A percentile compares a stretch with the other conserved stretches of the same genome.
Conservation (phyloP, 257 asterid genomes). For the Primulina eburnea region DNA sequence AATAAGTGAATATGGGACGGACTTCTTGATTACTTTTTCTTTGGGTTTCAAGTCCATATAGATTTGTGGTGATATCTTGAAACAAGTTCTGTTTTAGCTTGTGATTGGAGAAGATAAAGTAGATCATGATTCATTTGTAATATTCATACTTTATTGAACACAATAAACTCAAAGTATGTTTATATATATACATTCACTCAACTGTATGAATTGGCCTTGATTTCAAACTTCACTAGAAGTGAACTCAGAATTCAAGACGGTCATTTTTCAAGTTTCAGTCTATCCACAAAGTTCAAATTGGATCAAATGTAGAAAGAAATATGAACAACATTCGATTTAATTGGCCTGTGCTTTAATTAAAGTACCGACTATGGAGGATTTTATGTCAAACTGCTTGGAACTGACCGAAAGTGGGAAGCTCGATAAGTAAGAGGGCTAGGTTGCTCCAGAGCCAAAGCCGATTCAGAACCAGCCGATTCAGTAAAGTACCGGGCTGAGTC, state of each 20-base stretch:
- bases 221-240: not conserved
- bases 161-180: not conserved
- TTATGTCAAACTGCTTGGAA: not conserved
- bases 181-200: not conserved
- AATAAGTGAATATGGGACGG: not conserved
- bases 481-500: too few relatives aligned
- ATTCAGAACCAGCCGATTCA: too few relatives aligned
- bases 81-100: slow-evolving; percentile 24
- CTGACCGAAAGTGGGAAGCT: not conserved
- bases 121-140: slow-evolving; percentile 13
- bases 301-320: not conserved
- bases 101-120: slow-evolving; percentile 21
- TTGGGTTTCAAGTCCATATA: slow-evolving; percentile 6
- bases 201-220: not conserved
- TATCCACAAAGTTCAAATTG: too few relatives aligned
- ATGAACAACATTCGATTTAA: not conserved
- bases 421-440: not conserved
- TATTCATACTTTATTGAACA: not conserved
- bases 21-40: slow-evolving; percentile 4
- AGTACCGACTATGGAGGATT: not conserved
- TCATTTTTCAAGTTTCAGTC: not conserved
- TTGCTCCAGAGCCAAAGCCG: not conserved
- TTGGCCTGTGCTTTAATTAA: not conserved
- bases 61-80: slow-evolving; percentile 23
- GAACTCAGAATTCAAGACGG: not conserved